Conservation (phyloP, 805 yeast genomes). For the Candida tallmaniae region DNA sequence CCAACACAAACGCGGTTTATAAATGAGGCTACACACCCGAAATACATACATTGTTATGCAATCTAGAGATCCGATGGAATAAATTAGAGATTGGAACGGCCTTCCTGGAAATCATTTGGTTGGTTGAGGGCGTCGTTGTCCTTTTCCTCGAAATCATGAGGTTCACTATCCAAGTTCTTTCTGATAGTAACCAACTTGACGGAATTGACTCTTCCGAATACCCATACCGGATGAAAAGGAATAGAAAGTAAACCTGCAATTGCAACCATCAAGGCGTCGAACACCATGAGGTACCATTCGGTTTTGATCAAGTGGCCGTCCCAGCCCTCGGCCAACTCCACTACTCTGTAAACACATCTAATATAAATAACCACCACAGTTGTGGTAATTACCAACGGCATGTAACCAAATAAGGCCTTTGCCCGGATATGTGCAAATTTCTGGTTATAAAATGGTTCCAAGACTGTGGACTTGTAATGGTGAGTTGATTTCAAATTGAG, state of each 20-base stretch:
- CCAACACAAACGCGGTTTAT: too few relatives aligned
- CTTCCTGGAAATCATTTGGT: too few relatives aligned
- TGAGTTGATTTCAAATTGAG: constrained; percentile 21
- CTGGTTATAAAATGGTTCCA: constrained; percentile 29
- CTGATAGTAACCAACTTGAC: constrained; percentile 25
- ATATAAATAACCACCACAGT: constrained; percentile 32
- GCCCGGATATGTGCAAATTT: constrained; percentile 20
- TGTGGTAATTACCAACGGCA: constrained; percentile 30
- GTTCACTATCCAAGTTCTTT: constrained; percentile 19
- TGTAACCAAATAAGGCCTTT: constrained; percentile 23
- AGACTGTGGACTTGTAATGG: constrained; percentile 16
- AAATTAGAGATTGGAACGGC: too few relatives aligned
- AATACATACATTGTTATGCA: too few relatives aligned
- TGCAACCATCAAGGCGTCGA: constrained; percentile 37
- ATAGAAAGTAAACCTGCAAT: constrained; percentile 31
- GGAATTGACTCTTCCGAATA: constrained; percentile 25
- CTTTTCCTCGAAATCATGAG: neutral
- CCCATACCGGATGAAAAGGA: constrained; percentile 37
- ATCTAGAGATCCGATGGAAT: too few relatives aligned
- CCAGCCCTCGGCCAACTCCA: constrained; percentile 37
- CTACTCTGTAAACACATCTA: constrained; percentile 36
- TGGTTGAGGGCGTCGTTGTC: too few relatives aligned
- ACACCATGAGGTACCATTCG: constrained; percentile 33
- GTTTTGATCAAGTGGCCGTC: constrained; percentile 31
- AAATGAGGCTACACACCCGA: too few relatives aligned